Base-by-base conservation (phyloP, 139 green algal species). In the Zygnema cylindricum region DNA sequence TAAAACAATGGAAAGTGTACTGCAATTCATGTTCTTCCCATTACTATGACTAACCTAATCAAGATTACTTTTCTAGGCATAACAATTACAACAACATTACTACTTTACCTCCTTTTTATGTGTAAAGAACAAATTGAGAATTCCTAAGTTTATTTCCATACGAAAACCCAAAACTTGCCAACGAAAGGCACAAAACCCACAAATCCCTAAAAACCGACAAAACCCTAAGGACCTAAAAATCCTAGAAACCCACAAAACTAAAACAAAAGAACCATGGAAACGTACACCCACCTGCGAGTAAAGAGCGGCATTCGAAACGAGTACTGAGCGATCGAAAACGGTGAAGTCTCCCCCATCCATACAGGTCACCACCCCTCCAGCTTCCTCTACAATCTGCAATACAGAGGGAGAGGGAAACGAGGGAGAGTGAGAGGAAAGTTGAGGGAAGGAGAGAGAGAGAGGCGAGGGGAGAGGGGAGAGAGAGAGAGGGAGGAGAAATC, bases 281-380 rank as follows among this genome's bases (percentile, higher is more conserved):
- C 7, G 7, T 63, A 16, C 7, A 63, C 71, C 81, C 75, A 89
- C 87, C 81, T 91, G 23, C 11, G 36, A 23, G 49, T 91, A 78
- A 11, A 91, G 42, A 2, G 42, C 30, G 1, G 39, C 41, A 57
- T 91, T 91, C 41, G 87, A 85, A 33, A 90, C 90, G 43, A 94
- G 40, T n/a, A 93, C 77, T 55, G 73, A 94, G 32, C 93, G 88
- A 63, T 95, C 92, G 84, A 97, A 97, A 22, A 96, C 94, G 39
- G 86, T 91, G 90, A 94, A 95, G 25, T 92, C 88, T 38, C 90
- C 69, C 1, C 95, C 95, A 69, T 97, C 94, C 94, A 98, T 94
- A 39, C 93, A 94, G 23, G 95, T 97, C 1, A 97, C 90, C 0
- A 16, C 89, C 1, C 90, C 96, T 3, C 96, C 95, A 36, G 95